Evolutionary conservation across 2,329 filamentous ascomycete genomes (phyloP), one percentile per base, ranked within the genome.

Genomic region (Hymenotorrendiella dingleyae): DNA sequence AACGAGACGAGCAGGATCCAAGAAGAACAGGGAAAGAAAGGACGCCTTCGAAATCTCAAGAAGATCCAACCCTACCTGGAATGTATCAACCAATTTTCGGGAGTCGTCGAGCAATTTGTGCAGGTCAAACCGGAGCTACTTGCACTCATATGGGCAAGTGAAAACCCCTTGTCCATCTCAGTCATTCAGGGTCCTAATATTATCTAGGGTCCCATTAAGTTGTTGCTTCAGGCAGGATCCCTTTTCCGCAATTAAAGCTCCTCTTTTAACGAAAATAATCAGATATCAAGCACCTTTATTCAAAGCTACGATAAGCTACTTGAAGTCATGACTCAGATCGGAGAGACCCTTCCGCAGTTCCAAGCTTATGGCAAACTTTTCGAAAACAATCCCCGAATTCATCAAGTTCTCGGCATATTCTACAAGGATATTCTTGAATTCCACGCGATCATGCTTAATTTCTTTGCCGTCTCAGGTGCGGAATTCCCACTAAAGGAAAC

Each of bases 81-180:
- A 6, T 47, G 54, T 22, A 50, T 66, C 5, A 20, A 34, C 12
- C 47, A 49, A 2, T 66, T 63, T 37, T 35, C 51, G 7, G 44
- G 40, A n/a, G 48, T 48, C 1, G 53, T 66, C 29, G 55, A 62
- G 3, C 49, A 46, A 0, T 62, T 64, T 43, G 50, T 61, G 4
- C 58, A 64, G 46, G 57, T 49, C 1, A 61, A 64, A 27, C 55
- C 58, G 0, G 57, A 64, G 4, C 48, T 66, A 19, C 22, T 66
- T 22, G 55, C 58, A 3, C 42, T 65, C n/a, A 62, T 66, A 6
- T 66, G 62, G 64, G 63, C n/a, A n/a, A n/a, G n/a, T n/a, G n/a
- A n/a, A n/a, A n/a, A n/a, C n/a, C n/a, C n/a, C n/a, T n/a, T n/a
- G n/a, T n/a, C n/a, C n/a, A n/a, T n/a, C n/a, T n/a, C n/a, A n/a